Conservation (phyloP, 345 rosid species). For the Angophora floribunda region DNA sequence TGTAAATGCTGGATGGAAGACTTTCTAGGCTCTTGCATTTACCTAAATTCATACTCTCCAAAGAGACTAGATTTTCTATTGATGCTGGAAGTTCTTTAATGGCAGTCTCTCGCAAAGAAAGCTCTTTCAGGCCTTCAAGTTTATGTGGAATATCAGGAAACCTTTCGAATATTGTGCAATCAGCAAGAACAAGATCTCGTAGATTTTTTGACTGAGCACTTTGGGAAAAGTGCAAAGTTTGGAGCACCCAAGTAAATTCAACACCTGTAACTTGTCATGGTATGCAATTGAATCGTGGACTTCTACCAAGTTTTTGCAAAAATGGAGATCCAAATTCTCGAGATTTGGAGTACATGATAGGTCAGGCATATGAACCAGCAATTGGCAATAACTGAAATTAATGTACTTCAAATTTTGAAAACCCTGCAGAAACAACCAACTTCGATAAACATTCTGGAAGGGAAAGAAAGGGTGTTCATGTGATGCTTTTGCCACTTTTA, state of each 20-base stretch:
- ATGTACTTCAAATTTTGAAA: background rate
- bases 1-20: background rate
- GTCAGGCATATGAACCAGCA: background rate
- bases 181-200: background rate
- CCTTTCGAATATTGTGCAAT: background rate
- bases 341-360: background rate
- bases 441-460: fast-evolving
- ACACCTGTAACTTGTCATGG: background rate
- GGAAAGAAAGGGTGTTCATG: background rate
- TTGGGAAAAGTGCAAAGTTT: background rate
- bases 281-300: background rate
- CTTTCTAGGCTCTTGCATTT: background rate
- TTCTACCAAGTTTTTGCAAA: background rate
- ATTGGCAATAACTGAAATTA: background rate
- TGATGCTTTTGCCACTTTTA: background rate
- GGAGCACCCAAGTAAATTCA: background rate
- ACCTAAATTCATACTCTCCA: fast-evolving
- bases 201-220: background rate
- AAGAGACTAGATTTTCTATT: background rate
- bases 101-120: fast-evolving
- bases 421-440: background rate
- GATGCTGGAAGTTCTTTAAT: background rate
- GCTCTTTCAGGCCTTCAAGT: background rate
- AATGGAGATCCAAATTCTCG: background rate
- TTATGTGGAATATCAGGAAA: background rate